phyloP scores from a whole-genome alignment of 2,329 filamentous ascomycete species.

The Alternaria arbusti region DNA sequence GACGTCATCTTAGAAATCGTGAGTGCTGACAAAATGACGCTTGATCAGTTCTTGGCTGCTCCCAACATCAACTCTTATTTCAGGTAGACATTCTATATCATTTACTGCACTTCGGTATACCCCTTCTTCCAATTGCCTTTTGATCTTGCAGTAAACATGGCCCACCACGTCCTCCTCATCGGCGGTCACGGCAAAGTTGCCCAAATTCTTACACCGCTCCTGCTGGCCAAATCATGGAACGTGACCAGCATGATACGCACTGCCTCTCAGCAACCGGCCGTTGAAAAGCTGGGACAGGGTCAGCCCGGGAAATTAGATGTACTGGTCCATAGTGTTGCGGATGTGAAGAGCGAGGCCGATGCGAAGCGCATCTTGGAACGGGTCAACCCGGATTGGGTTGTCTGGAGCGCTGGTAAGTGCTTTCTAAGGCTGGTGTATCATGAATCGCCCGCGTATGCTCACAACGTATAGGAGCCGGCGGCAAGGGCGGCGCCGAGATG shows the following conservation, averaged over 20 bases:
- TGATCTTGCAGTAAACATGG: slow-evolving; percentile 23
- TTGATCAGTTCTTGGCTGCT: not conserved
- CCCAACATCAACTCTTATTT: not conserved
- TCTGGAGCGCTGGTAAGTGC: slow-evolving; percentile 69
- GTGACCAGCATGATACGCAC: slow-evolving; percentile 81
- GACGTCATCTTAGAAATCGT: slow-evolving; percentile 21
- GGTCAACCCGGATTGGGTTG: slow-evolving; percentile 69
- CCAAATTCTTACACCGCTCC: slow-evolving; percentile 75
- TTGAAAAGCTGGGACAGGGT: slow-evolving; percentile 66
- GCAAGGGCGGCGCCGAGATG: slow-evolving; percentile 58
- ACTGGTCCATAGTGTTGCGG: slow-evolving; percentile 73
- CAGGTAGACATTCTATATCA: not conserved
- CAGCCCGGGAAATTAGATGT: slow-evolving; percentile 71
- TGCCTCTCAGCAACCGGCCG: slow-evolving; percentile 68
- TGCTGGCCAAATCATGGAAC: slow-evolving; percentile 75
- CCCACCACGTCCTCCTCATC: slow-evolving; percentile 67
- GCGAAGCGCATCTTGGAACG: slow-evolving; percentile 68
- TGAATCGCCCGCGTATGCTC: not conserved
- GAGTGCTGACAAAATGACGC: not conserved
- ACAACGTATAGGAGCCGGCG: slow-evolving; percentile 56
- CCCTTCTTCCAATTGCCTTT: not conserved
- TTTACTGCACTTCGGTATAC: not conserved
- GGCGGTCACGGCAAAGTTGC: slow-evolving; percentile 84
- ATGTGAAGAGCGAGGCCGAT: slow-evolving; percentile 68
- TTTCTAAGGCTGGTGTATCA: not conserved